These are phyloP conservation scores for Colletotrichum tropicale DNA, from an alignment of 2,329 filamentous ascomycete species.

Conservation along the genomic window DNA sequence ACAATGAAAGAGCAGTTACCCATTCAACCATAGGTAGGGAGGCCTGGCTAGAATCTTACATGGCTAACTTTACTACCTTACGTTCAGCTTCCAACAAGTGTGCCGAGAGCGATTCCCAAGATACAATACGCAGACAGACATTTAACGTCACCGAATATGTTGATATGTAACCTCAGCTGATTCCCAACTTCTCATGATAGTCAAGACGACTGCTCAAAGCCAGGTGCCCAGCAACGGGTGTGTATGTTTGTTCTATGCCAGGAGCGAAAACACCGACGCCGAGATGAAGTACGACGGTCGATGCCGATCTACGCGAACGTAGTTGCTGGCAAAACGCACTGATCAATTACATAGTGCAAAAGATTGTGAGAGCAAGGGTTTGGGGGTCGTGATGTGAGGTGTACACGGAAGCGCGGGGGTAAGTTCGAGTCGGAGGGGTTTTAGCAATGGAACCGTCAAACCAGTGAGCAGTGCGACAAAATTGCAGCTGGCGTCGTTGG, in stretches of 20 bases:
- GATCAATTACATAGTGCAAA: not conserved
- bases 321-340: constrained; percentile 8
- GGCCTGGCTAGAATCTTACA: not conserved
- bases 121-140: not conserved
- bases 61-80: not conserved
- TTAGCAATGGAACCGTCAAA: not conserved
- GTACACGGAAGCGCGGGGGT: not conserved
- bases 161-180: constrained; percentile 23
- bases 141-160: not conserved
- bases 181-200: constrained; percentile 24
- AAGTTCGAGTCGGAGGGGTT: not conserved
- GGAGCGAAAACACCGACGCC: constrained; percentile 21
- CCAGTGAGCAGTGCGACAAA: not conserved
- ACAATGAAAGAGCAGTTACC: not conserved
- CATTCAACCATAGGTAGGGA: not conserved
- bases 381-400: no score
- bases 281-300: not conserved
- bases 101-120: not conserved
- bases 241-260: constrained; percentile 20
- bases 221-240: constrained; percentile 25
- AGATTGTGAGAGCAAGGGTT: not conserved
- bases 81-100: not conserved
- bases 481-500: not conserved
- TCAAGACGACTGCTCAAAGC: constrained; percentile 24
- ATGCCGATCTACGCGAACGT: constrained; percentile 20